Evolutionary conservation across 306 rosid genomes (phyloP), one percentile per base, ranked within the genome.

Genomic region (Trifolium fragiferum): DNA sequence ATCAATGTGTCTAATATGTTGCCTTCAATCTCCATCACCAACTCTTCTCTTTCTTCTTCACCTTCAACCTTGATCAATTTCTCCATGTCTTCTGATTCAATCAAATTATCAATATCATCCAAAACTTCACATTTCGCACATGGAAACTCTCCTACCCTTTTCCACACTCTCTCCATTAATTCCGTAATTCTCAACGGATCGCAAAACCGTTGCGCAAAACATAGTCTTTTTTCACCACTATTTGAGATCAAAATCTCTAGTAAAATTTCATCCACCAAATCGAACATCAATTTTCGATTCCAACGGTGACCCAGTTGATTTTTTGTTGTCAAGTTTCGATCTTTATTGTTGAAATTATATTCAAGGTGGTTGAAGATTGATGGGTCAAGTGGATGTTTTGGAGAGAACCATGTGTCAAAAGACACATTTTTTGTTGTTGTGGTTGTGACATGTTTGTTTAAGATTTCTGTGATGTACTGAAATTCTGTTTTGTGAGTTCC

Each of bases 21-120:
- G 80, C 82, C 74, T 84, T 94, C 97, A 12, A 91, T 85, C 67
- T 88, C 93, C 58, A 53, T 81, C 60, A 86, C 91, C 38, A 88
- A 20, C 20, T 75, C 77, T 68, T 87, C 85, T 16, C 83, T 87
- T 85, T 82, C 93, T 44, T 92, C 92, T 50, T 88, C 89, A 41
- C 64, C 70, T 81, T 8, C 82, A 79, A 62, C 53, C 50, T 7
- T 82, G 72, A 65, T 82, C 80, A 19, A 5, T 19, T 64, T 78
- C 8, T 79, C 72, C 82, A 88, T 33, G 54, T 91, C 96, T 59
- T 82, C 72, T 43, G 19, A 7, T 11, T 86, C 97, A 1, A 94
- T 76, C 78, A 94, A 79, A 9, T 55, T 85, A 68, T 91, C 95
- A 8, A 91, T 87, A 75, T 94, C 98, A 49, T 94, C 96, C 50